These are phyloP conservation scores for Auricularia auricula-judae DNA, from an alignment of 768 basidiomycete species.

Conservation along the genomic window DNA sequence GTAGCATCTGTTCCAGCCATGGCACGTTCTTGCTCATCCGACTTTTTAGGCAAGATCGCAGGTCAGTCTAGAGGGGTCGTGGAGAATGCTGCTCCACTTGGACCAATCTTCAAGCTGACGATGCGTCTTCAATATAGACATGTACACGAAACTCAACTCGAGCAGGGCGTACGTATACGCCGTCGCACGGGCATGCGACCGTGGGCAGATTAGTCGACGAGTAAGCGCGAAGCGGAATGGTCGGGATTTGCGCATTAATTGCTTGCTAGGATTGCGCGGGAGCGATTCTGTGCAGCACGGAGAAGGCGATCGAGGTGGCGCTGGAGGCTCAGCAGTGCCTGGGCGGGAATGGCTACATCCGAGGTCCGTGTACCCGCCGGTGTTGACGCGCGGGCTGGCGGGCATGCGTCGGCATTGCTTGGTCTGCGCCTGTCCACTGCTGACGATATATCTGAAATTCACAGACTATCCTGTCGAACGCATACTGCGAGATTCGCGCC, in stretches of 20 bases:
- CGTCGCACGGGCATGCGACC: slow-evolving; percentile 82
- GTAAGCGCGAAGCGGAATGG: slow-evolving; percentile 31
- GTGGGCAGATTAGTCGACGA: slow-evolving; percentile 61
- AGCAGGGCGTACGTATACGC: slow-evolving; percentile 88
- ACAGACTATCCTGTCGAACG: slow-evolving; percentile 85
- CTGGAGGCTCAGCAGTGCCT: slow-evolving; percentile 88
- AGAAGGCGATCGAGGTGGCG: slow-evolving; percentile 83
- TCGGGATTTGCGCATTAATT: background rate
- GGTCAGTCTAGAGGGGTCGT: slow-evolving; percentile 1
- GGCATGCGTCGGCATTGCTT: background rate
- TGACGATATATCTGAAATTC: background rate
- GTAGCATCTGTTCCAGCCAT: slow-evolving; percentile 13
- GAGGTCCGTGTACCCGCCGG: slow-evolving; percentile 35
- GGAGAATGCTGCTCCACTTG: slow-evolving; percentile 3
- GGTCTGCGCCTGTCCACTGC: background rate
- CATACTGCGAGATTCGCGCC: slow-evolving; percentile 72
- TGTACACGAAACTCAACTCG: slow-evolving; percentile 89
- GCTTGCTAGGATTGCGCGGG: slow-evolving; percentile 78
- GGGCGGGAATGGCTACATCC: slow-evolving; percentile 94
- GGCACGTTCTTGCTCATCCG: background rate
- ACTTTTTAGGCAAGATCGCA: slow-evolving; percentile 6
- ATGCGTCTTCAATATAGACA: slow-evolving; percentile 64
- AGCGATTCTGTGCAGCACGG: slow-evolving; percentile 87
- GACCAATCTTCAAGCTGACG: slow-evolving; percentile 3
- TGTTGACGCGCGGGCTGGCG: background rate